Conservation (phyloP, 345 rosid species). For the Cardiospermum halicacabum region DNA sequence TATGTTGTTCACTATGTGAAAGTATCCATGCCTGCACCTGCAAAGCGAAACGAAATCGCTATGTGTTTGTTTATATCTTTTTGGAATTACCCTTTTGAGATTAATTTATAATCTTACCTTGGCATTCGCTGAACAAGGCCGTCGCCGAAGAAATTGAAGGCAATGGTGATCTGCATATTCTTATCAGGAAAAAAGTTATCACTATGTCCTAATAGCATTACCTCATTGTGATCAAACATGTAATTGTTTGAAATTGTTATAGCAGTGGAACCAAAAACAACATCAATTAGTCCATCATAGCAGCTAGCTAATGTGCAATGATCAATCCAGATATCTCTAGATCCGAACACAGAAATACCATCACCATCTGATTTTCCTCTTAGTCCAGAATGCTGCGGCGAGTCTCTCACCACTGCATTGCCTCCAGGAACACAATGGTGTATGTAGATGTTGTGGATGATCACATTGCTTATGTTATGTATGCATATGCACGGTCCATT, state of each 20-base stretch:
- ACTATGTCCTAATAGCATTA: slow-evolving; percentile 71
- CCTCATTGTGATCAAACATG: slow-evolving; percentile 62
- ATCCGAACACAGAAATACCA: slow-evolving; percentile 51
- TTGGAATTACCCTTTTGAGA: neutral
- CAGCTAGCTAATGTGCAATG: slow-evolving; percentile 60
- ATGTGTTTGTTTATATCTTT: too few species aligned
- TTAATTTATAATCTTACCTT: slow-evolving; percentile 23
- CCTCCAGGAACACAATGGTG: slow-evolving; percentile 50
- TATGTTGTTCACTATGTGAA: slow-evolving; percentile 62
- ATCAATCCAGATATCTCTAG: slow-evolving; percentile 59
- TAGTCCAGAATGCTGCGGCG: slow-evolving; percentile 21
- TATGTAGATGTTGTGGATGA: slow-evolving; percentile 54
- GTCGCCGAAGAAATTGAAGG: slow-evolving; percentile 65
- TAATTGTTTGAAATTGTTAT: slow-evolving; percentile 64
- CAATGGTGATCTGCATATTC: slow-evolving; percentile 61
- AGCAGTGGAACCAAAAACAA: slow-evolving; percentile 48
- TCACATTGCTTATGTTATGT: slow-evolving; percentile 47
- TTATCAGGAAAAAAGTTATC: slow-evolving; percentile 49
- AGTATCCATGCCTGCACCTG: slow-evolving; percentile 72
- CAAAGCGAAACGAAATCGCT: neutral
- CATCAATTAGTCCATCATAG: slow-evolving; percentile 62
- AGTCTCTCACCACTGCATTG: slow-evolving; percentile 21
- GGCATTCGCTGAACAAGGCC: slow-evolving; percentile 73
- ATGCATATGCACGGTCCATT: slow-evolving; percentile 57
- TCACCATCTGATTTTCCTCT: slow-evolving; percentile 60